Conservation (phyloP, 345 rosid genomes). For the Raphanus raphanistrum region DNA sequence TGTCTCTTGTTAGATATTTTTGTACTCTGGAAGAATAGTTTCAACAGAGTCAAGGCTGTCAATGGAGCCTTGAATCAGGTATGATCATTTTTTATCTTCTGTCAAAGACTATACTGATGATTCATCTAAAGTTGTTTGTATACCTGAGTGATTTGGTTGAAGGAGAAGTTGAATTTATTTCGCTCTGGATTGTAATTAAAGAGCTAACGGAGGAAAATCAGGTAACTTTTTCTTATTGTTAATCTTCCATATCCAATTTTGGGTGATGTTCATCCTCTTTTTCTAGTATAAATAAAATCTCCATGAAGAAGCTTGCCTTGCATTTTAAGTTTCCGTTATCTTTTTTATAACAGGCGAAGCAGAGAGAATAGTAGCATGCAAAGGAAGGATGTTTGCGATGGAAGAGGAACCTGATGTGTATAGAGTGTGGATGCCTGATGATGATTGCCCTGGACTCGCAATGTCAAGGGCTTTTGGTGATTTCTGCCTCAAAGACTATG, state of each 20-base stretch:
- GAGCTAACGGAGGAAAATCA: slow-evolving; percentile 27
- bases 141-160: slow-evolving; percentile 13
- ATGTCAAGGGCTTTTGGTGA: slow-evolving; percentile 98
- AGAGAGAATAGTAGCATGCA: slow-evolving; percentile 62
- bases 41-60: not conserved
- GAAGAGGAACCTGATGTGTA: slow-evolving; percentile 75
- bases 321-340: too few relatives aligned
- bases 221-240: slow-evolving; percentile 12
- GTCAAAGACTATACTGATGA: slow-evolving; percentile 1
- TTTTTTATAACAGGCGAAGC: slow-evolving; percentile 63
- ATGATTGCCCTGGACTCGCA: slow-evolving; percentile 93
- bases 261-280: slow-evolving; percentile 24
- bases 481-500: slow-evolving; percentile 92
- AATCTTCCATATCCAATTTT: slow-evolving; percentile 30
- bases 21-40: not conserved
- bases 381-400: slow-evolving; percentile 84
- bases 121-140: not conserved
- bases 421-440: slow-evolving; percentile 94
- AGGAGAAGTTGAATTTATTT: slow-evolving; percentile 20
- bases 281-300: slow-evolving; percentile 3
- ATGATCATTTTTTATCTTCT: not conserved
- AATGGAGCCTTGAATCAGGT: slow-evolving; percentile 28
- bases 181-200: slow-evolving; percentile 15
- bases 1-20: not conserved
- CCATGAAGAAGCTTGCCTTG: slow-evolving; percentile 1